A percentile compares a stretch with the other conserved stretches of the same genome.
Evolutionary conservation across 2,329 filamentous ascomycete species (phyloP).

Genomic region (Penicillium fuscoglaucum): DNA sequence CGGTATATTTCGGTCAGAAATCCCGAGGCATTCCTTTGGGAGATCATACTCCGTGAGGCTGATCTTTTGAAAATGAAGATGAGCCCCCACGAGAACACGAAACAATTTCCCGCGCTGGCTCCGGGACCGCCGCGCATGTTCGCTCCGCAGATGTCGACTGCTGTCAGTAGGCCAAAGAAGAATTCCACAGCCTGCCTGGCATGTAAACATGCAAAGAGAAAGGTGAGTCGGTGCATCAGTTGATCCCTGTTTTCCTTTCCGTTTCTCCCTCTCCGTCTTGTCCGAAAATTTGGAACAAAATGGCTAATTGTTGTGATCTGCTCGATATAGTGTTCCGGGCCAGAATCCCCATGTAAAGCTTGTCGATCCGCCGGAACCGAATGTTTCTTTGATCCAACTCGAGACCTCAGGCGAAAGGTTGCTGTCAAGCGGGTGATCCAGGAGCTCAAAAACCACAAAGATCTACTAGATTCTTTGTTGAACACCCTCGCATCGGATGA

Average conservation of each 20-base stretch:
- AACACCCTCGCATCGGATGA: constrained; percentile 30
- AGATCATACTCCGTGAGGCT: background rate
- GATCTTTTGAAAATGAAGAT: constrained; percentile 9
- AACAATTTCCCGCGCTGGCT: constrained; percentile 31
- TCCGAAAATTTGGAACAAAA: background rate
- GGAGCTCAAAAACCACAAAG: constrained; percentile 38
- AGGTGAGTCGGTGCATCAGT: constrained; percentile 22
- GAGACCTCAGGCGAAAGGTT: constrained; percentile 41
- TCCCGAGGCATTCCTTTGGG: background rate
- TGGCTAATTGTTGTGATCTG: constrained; percentile 5
- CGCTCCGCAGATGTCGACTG: constrained; percentile 19
- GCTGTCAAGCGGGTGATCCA: constrained; percentile 37
- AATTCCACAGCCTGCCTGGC: constrained; percentile 39
- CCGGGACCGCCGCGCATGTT: constrained; percentile 27
- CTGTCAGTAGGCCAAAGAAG: constrained; percentile 35
- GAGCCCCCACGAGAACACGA: constrained; percentile 22
- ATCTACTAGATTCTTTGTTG: constrained; percentile 35
- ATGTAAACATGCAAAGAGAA: constrained; percentile 41
- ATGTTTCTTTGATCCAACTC: constrained; percentile 39
- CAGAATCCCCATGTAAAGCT: constrained; percentile 37
- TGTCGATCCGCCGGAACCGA: constrained; percentile 32
- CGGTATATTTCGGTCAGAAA: background rate
- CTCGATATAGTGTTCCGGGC: constrained; percentile 37
- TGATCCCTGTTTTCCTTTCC: background rate
- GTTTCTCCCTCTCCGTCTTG: background rate